Conservation (phyloP, 1,284 basidiomycete genomes). For the Trichosporon sp. region DNA sequence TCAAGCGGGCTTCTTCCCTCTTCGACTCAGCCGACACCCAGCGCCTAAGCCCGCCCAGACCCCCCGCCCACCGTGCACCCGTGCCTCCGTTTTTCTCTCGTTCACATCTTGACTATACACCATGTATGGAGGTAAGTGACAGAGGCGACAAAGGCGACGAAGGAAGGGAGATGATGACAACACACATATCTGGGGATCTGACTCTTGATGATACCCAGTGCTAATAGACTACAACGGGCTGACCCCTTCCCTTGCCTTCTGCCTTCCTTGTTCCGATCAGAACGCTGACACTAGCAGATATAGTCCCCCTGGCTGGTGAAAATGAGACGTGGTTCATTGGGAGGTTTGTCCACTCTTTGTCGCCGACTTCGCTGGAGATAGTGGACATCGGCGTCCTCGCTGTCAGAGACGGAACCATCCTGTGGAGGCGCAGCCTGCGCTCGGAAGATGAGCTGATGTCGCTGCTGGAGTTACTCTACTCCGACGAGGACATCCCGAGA, state of each 20-base stretch:
- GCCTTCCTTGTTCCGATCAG: not conserved
- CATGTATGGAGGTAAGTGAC: not conserved
- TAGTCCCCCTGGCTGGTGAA: constrained; percentile 30
- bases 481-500: constrained; percentile 32
- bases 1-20: no score
- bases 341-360: constrained; percentile 61
- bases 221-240: not conserved
- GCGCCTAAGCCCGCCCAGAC: not conserved
- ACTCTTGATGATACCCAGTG: not conserved
- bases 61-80: not conserved
- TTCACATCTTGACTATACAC: no score
- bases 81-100: no score
- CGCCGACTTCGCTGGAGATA: constrained; percentile 55
- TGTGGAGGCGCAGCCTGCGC: constrained; percentile 56
- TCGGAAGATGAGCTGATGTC: constrained; percentile 18
- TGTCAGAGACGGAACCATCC: constrained; percentile 60
- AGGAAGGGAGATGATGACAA: not conserved
- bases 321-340: constrained; percentile 55
- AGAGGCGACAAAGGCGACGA: no score
- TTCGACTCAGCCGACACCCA: no score
- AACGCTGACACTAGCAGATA: constrained; percentile 7
- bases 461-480: constrained; percentile 22
- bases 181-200: constrained; percentile 1
- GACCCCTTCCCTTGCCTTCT: not conserved
- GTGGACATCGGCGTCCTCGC: constrained; percentile 58